A percentile compares a stretch with the other conserved stretches of the same genome.
These are phyloP conservation scores for Aureobasidium lini DNA, from an alignment of 2,329 filamentous ascomycete species.

Conservation along the genomic window DNA sequence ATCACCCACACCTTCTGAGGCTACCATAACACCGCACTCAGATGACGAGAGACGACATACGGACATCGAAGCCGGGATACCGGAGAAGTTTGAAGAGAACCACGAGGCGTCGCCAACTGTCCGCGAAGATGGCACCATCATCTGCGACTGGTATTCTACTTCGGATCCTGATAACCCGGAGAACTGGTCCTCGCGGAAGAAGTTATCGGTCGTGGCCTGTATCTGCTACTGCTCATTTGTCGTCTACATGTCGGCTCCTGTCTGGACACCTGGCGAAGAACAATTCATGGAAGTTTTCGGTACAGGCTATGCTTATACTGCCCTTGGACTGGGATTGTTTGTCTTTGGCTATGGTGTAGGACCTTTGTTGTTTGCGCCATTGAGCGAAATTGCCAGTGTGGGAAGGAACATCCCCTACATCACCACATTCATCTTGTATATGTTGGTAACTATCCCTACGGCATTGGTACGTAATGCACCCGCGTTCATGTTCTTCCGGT, in stretches of 20 bases:
- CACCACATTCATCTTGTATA: conserved; percentile 59
- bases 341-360: conserved; percentile 58
- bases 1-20: neutral
- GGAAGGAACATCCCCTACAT: conserved; percentile 63
- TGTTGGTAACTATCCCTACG: conserved; percentile 59
- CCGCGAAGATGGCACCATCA: conserved; percentile 38
- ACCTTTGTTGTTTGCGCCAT: conserved; percentile 57
- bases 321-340: conserved; percentile 54
- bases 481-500: conserved; percentile 54
- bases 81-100: neutral
- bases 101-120: neutral
- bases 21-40: neutral
- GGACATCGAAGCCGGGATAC: neutral
- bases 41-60: neutral
- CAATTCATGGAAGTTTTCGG: conserved; percentile 48
- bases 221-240: conserved; percentile 31
- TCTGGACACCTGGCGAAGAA: conserved; percentile 40
- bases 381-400: conserved; percentile 59
- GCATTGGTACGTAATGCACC: conserved; percentile 56
- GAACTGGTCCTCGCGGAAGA: conserved; percentile 44
- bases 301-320: conserved; percentile 45
- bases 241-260: conserved; percentile 34
- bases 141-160: conserved; percentile 46
- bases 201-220: conserved; percentile 34
- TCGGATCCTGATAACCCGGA: conserved; percentile 50